These are phyloP conservation scores for Ceratobasidium sp. DNA, from an alignment of 1,284 basidiomycete species.

Conservation along the genomic window DNA sequence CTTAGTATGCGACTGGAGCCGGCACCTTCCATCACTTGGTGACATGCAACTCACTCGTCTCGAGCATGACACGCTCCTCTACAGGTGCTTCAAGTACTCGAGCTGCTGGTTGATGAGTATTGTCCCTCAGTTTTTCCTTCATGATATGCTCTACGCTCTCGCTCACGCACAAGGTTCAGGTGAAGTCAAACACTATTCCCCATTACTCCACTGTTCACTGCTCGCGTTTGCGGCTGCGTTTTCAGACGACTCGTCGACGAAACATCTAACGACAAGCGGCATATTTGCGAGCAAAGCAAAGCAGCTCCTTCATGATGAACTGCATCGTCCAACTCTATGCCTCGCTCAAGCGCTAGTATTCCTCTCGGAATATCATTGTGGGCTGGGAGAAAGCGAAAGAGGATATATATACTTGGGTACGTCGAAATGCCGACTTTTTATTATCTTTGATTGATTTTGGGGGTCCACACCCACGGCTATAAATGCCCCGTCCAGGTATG, in stretches of 20 bases:
- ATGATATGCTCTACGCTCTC: slow-evolving; percentile 11
- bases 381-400: background rate
- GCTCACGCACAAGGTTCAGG: background rate
- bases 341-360: background rate
- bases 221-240: background rate
- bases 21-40: background rate
- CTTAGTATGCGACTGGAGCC: slow-evolving; percentile 3
- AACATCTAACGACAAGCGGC: background rate
- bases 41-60: background rate
- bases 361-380: slow-evolving; percentile 19
- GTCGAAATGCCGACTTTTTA: background rate
- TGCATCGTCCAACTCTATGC: background rate
- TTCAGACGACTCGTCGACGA: background rate
- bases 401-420: slow-evolving; percentile 23
- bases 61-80: slow-evolving; percentile 1
- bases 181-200: background rate
- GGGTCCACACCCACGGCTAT: background rate
- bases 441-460: background rate
- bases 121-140: slow-evolving; percentile 1
- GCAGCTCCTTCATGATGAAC: background rate
- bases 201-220: slow-evolving; percentile 3
- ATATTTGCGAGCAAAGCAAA: background rate
- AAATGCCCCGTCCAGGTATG: slow-evolving; percentile 1
- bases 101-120: slow-evolving; percentile 8
- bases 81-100: slow-evolving; percentile 10